Conservation (phyloP, 2,329 filamentous ascomycete genomes). For the Aspergillus glaucus region DNA sequence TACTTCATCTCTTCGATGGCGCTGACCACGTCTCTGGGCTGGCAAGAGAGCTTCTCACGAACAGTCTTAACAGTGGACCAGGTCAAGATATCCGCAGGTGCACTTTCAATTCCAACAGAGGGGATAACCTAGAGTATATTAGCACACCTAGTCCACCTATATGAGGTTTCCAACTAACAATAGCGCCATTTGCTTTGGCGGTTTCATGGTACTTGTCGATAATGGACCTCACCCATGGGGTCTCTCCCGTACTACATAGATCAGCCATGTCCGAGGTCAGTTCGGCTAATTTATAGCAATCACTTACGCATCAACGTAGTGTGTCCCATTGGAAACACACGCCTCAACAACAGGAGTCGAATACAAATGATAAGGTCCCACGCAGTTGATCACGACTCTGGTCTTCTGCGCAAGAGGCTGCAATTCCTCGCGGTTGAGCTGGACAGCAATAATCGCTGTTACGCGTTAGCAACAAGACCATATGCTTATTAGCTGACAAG, state of each 20-base stretch:
- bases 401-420: constrained; percentile 49
- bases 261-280: not conserved
- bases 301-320: constrained; percentile 57
- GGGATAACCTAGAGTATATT: constrained; percentile 46
- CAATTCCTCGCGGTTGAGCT: constrained; percentile 47
- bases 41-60: constrained; percentile 45
- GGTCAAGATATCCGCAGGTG: constrained; percentile 51
- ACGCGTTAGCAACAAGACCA: constrained; percentile 3
- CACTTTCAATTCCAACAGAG: constrained; percentile 56
- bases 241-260: constrained; percentile 52
- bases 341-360: constrained; percentile 60
- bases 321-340: constrained; percentile 58
- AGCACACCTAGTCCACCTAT: not conserved
- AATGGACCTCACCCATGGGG: constrained; percentile 58
- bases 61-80: constrained; percentile 50
- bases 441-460: constrained; percentile 40
- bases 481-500: not conserved
- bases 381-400: constrained; percentile 53
- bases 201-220: constrained; percentile 55
- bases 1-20: constrained; percentile 50
- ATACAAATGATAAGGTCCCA: constrained; percentile 59
- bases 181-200: constrained; percentile 54
- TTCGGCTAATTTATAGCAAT: not conserved
- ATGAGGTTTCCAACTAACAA: constrained; percentile 39
- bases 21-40: constrained; percentile 47